Evolutionary conservation across 1,139 yeast genomes (phyloP).

Genomic region (Candida dubliniensis): DNA sequence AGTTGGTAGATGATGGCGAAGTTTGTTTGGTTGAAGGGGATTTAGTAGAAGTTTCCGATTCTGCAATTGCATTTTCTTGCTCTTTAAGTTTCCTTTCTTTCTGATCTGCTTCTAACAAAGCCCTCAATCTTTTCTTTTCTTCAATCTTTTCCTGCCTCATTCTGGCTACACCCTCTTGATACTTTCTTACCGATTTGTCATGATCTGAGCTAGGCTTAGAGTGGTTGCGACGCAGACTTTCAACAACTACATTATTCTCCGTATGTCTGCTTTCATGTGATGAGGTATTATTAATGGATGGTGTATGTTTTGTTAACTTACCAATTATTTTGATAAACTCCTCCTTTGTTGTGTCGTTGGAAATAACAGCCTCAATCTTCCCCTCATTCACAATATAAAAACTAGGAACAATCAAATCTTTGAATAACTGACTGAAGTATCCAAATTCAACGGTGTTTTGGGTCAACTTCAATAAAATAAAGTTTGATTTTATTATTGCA

Average conservation of each 20-base stretch:
- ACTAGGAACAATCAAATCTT: conserved; percentile 46
- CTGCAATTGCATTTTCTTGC: conserved; percentile 30
- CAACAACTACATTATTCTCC: not conserved
- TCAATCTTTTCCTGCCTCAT: conserved; percentile 37
- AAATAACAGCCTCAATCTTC: conserved; percentile 42
- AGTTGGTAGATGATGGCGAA: conserved; percentile 1
- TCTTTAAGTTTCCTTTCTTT: conserved; percentile 48
- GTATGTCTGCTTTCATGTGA: not conserved
- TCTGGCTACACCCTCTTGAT: conserved; percentile 40
- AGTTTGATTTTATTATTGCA: conserved; percentile 17
- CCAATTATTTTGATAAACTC: conserved; percentile 27
- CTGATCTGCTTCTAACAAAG: conserved; percentile 50
- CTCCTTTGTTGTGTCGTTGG: conserved; percentile 22
- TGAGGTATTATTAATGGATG: not conserved
- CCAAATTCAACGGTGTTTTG: conserved; percentile 48
- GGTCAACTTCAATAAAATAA: conserved; percentile 45
- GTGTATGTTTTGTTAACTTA: conserved; percentile 3
- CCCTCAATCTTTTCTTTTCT: conserved; percentile 56
- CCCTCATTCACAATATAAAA: conserved; percentile 50
- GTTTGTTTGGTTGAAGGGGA: not conserved
- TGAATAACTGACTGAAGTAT: conserved; percentile 52
- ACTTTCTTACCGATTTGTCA: conserved; percentile 19
- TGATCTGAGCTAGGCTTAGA: conserved; percentile 2
- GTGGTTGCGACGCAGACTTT: not conserved
- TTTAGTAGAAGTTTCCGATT: not conserved